These are phyloP conservation scores for Neopestalotiopsis sp. DNA, from an alignment of 2,329 filamentous ascomycete species.

Conservation along the genomic window DNA sequence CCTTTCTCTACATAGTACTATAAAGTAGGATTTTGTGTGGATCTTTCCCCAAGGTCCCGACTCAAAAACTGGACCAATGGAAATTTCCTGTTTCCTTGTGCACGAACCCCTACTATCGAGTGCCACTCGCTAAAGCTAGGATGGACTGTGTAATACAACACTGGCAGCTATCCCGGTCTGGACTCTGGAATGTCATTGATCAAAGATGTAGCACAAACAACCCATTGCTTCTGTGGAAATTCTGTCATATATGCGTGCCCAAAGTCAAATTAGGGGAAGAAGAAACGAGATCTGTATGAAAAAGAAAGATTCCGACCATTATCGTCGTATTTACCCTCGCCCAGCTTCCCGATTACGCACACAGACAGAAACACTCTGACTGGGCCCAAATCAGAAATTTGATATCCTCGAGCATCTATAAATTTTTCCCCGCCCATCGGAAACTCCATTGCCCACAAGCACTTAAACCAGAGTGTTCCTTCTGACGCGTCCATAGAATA, in stretches of 20 bases:
- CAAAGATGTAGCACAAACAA: background rate
- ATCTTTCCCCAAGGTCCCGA: conserved; percentile 1
- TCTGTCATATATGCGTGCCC: background rate
- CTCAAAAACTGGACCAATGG: conserved; percentile 11
- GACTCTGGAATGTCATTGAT: background rate
- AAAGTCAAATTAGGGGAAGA: too few relatives aligned
- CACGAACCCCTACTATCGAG: conserved; percentile 16
- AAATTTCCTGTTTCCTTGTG: background rate
- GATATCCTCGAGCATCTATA: background rate
- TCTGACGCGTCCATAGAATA: background rate
- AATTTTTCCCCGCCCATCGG: background rate
- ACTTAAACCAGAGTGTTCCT: background rate
- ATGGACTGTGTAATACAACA: background rate
- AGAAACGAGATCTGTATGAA: too few relatives aligned
- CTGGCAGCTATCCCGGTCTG: background rate
- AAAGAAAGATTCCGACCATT: too few relatives aligned
- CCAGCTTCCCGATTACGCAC: too few relatives aligned
- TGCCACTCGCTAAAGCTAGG: background rate
- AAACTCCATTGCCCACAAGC: background rate
- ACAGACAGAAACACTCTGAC: too few relatives aligned
- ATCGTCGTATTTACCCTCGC: too few relatives aligned
- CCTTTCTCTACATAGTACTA: background rate
- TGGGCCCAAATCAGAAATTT: too few relatives aligned
- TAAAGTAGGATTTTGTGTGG: background rate
- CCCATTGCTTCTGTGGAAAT: background rate